phyloP scores from a whole-genome alignment of 148 eudicot species.

The Rhododendron griersonianum region DNA sequence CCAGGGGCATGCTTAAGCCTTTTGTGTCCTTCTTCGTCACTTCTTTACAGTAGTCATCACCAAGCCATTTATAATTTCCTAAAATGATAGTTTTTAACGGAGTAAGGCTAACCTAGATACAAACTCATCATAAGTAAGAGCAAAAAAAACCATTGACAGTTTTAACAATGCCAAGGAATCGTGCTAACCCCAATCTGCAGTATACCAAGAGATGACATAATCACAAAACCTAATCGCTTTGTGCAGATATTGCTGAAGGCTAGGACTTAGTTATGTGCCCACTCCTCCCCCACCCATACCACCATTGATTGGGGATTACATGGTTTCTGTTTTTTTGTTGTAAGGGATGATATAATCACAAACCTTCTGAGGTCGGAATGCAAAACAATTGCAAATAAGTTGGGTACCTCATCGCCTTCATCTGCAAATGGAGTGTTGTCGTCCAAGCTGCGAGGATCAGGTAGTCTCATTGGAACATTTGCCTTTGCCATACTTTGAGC shows the following conservation, averaged over 20 bases:
- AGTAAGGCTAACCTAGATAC: neutral
- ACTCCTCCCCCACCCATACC: too few species aligned
- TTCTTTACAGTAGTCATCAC: neutral
- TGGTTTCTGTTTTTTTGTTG: too few species aligned
- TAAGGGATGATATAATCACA: neutral
- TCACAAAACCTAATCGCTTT: neutral
- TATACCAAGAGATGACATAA: neutral
- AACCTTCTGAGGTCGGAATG: neutral
- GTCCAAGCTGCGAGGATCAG: slow-evolving; percentile 35
- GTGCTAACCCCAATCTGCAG: neutral
- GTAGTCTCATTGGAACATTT: slow-evolving; percentile 38
- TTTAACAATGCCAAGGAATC: neutral
- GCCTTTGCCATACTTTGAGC: slow-evolving; percentile 78
- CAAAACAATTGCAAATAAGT: neutral
- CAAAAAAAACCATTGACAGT: neutral
- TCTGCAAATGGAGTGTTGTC: slow-evolving; percentile 78
- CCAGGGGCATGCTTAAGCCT: neutral
- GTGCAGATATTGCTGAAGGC: too few species aligned
- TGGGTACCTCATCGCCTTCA: slow-evolving; percentile 95
- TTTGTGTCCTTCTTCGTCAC: neutral
- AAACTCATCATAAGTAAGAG: neutral
- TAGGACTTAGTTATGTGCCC: too few species aligned
- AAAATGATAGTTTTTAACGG: neutral
- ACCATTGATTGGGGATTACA: neutral
- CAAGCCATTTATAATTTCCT: neutral